A percentile compares a stretch with the other conserved stretches of the same genome.
Conservation (phyloP, 2,329 filamentous ascomycete genomes). For the Talaromyces amestolkiae region DNA sequence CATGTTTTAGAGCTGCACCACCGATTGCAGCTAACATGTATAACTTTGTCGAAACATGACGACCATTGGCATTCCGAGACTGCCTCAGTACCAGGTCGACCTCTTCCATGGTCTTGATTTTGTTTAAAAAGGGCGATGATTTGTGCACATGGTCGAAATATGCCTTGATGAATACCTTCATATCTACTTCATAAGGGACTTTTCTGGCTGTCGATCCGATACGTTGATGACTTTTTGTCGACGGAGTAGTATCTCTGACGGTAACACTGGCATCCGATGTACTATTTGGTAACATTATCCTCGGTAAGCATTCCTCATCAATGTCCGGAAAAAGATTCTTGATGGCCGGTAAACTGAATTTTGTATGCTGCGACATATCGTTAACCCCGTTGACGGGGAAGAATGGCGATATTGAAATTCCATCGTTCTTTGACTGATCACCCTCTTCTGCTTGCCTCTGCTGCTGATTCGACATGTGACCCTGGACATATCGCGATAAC, state of each 20-base stretch:
- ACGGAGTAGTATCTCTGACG: background rate
- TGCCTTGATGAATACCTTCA: background rate
- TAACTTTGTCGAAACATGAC: background rate
- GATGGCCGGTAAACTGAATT: background rate
- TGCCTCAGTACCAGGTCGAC: background rate
- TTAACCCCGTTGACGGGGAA: background rate
- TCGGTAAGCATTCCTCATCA: background rate
- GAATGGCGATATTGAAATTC: background rate
- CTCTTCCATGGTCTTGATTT: background rate
- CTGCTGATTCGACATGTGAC: background rate
- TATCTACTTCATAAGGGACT: background rate
- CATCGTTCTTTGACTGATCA: background rate
- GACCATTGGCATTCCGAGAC: background rate
- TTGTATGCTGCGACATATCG: background rate
- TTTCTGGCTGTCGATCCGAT: background rate
- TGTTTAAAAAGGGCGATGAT: background rate
- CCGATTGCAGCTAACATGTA: background rate
- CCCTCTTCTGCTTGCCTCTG: background rate
- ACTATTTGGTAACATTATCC: background rate
- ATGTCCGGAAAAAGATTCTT: background rate
- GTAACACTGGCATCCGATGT: background rate
- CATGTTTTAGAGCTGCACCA: background rate
- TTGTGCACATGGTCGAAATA: background rate
- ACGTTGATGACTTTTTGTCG: background rate
- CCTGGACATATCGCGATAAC: background rate